Percentiles rank a stretch among this genome's conserved stretches.
Evolutionary conservation across 2,329 filamentous ascomycete species (phyloP).

Genomic region (Colletotrichum sp.): DNA sequence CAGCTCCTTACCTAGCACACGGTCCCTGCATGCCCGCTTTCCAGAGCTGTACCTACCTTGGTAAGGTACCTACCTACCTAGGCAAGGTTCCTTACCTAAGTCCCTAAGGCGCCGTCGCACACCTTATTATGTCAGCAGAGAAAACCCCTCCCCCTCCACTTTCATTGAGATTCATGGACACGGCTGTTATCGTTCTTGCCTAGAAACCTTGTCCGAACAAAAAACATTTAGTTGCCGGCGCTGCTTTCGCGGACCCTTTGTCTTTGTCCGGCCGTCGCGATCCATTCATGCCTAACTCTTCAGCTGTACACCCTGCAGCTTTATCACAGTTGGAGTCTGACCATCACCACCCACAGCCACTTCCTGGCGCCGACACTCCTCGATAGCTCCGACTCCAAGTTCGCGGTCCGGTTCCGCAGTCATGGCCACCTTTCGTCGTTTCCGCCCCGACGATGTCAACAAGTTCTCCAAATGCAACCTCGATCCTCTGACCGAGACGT

Average conservation of each 20-base stretch:
- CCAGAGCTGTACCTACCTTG: neutral
- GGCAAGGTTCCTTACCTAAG: neutral
- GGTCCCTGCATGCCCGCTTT: neutral
- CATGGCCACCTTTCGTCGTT: constrained; percentile 87
- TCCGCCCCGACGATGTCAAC: constrained; percentile 84
- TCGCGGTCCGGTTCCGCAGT: neutral
- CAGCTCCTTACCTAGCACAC: neutral
- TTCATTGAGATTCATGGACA: neutral
- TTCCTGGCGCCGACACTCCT: neutral
- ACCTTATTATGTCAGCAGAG: neutral
- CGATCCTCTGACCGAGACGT: constrained; percentile 96
- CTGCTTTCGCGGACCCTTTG: neutral
- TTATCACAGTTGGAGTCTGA: neutral
- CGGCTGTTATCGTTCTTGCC: neutral
- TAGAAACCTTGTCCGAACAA: neutral
- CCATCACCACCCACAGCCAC: neutral
- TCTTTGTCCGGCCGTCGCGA: neutral
- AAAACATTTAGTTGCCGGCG: neutral
- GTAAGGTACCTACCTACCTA: too few species aligned
- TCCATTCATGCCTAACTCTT: neutral
- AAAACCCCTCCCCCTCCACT: neutral
- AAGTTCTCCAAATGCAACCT: constrained; percentile 94
- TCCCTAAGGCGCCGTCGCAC: neutral
- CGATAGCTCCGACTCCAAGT: neutral
- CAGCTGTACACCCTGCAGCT: neutral